These are phyloP conservation scores for Daldinia loculata DNA, from an alignment of 495 filamentous ascomycete species.

Conservation along the genomic window DNA sequence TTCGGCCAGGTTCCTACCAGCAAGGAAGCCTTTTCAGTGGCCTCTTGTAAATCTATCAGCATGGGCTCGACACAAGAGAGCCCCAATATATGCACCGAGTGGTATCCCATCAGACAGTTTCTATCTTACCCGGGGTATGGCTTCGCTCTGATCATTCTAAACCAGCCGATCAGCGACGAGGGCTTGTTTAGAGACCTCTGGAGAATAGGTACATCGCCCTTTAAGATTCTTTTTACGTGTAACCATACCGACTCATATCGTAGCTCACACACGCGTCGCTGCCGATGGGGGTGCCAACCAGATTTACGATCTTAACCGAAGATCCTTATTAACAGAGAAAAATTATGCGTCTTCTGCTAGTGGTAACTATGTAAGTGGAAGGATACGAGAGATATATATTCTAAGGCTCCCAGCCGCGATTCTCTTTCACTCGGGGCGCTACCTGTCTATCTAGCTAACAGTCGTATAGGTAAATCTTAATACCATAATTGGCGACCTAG, in stretches of 20 bases:
- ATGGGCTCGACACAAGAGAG: constrained; percentile 15
- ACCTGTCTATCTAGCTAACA: constrained; percentile 15
- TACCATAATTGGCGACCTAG: constrained; percentile 85
- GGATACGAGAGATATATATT: background rate
- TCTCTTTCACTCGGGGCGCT: too few species aligned
- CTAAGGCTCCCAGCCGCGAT: too few species aligned
- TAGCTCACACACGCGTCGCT: constrained; percentile 70
- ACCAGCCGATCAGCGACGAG: constrained; percentile 72
- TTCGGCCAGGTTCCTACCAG: too few species aligned
- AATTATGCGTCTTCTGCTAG: background rate
- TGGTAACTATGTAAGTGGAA: background rate
- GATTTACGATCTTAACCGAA: constrained; percentile 66
- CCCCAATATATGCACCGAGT: constrained; percentile 24
- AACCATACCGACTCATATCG: constrained; percentile 21
- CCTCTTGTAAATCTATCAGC: background rate
- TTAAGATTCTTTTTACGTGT: background rate
- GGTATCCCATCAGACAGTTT: constrained; percentile 46
- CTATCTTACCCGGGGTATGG: constrained; percentile 23
- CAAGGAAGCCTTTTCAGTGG: background rate
- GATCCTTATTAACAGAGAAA: background rate
- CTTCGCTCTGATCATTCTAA: constrained; percentile 73
- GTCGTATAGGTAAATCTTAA: constrained; percentile 62
- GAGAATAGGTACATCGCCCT: constrained; percentile 62
- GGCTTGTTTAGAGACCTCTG: constrained; percentile 60
- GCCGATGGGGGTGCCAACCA: constrained; percentile 93